phyloP scores from a whole-genome alignment of 108 stramenopile species.

The Bacterosira constricta region DNA sequence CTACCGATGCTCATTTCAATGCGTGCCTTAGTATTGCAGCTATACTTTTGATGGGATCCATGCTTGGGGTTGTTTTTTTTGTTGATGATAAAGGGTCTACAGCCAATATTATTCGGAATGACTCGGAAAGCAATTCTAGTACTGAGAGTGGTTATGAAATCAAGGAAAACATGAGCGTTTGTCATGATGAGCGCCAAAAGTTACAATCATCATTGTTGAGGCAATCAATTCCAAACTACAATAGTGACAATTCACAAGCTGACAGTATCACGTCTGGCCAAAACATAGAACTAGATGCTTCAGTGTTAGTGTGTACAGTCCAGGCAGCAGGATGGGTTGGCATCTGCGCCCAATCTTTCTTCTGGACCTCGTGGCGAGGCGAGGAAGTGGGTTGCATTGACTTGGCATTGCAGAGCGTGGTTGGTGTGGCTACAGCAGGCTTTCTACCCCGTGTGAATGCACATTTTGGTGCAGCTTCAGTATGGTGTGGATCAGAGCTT shows the following conservation, averaged over 20 bases:
- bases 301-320: slow-evolving; percentile 8
- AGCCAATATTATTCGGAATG: too few relatives aligned
- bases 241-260: not conserved
- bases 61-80: not conserved
- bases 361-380: slow-evolving; percentile 29
- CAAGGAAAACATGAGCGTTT: too few relatives aligned
- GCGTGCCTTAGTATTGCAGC: not conserved
- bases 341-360: slow-evolving; percentile 17
- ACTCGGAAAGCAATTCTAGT: too few relatives aligned
- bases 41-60: not conserved
- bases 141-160: too few relatives aligned
- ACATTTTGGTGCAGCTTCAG: slow-evolving; percentile 6
- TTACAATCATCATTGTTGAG: slow-evolving; percentile 6
- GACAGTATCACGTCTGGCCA: not conserved
- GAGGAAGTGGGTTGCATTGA: slow-evolving; percentile 16
- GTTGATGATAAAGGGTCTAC: slow-evolving; percentile 10
- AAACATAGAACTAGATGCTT: not conserved
- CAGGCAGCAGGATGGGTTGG: slow-evolving; percentile 17
- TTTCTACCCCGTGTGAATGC: not conserved
- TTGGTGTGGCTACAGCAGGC: slow-evolving; percentile 2
- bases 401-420: slow-evolving; percentile 12
- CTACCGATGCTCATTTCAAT: slow-evolving; percentile 23
- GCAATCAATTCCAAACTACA: not conserved
- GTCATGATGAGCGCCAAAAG: too few relatives aligned
- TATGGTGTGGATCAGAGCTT: slow-evolving; percentile 20